Base-by-base conservation (phyloP, 2,329 filamentous ascomycete species). In the Moelleriella libera region DNA sequence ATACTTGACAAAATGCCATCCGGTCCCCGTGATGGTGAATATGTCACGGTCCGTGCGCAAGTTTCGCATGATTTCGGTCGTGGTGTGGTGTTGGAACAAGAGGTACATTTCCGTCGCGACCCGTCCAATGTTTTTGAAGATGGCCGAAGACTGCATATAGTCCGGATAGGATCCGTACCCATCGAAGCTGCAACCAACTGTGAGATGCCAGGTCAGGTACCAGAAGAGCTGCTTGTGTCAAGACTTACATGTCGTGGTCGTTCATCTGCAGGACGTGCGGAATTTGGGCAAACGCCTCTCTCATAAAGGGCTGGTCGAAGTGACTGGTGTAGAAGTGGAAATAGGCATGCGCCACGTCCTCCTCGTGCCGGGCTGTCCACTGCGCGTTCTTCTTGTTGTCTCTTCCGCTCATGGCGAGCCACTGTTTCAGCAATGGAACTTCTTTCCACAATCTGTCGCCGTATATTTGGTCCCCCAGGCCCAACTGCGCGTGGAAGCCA, bases 321-420 rank as follows among this genome's bases (percentile, higher is more conserved):
- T 97, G 90, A 55, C 88, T 95, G 1, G 89, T 95, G 62, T 98
- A 98, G 64, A 95, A 98, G 64, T 98, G 92, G 65, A 98, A 98
- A 68, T 95, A 98, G 6, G 92, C 89, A 65, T 97, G 89, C 2
- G 84, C 82, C 14, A 95, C 88, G 59, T 98, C 92, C 59, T 98
- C 90, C 60, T 98, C 88, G 57, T 97, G 87, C 45, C 88, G 83
- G 4, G 90, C 88, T 6, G 89, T 95, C 92, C 92, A 98, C 42
- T 82, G 76, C 0, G 88, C 83, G 55, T 82, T 94, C 69, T 89
- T 94, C 49, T 94, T 77, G 56, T 88, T 92, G 48, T 97, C 92
- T 54, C 95, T 89, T 5, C 92, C 92, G 57, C 84, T 89, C 67
- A 89, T 92, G 8, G 84, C 80, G 43, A 96, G 80, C 92, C 92